Evolutionary conservation across 148 eudicot genomes (phyloP).

Genomic region (Camellia granthamiana): DNA sequence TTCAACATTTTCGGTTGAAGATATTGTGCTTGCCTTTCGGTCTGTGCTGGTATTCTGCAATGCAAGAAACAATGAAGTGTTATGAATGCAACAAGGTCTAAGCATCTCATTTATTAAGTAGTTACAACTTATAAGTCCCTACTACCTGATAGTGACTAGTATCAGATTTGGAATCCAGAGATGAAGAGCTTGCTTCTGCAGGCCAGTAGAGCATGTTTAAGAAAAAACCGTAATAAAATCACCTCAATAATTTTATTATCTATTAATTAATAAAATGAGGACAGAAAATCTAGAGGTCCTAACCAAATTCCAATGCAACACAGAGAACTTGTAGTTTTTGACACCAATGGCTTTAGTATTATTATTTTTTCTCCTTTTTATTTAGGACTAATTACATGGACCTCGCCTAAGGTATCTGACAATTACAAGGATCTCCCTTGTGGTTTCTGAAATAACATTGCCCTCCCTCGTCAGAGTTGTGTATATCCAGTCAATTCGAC

Average conservation of each 20-base stretch:
- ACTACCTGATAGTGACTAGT: slow-evolving; percentile 42
- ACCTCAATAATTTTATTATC: neutral
- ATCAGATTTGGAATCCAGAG: slow-evolving; percentile 33
- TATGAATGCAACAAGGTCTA: slow-evolving; percentile 7
- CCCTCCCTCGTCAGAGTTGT: too few relatives aligned
- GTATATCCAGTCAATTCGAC: neutral
- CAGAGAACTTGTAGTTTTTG: neutral
- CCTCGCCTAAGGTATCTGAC: too few relatives aligned
- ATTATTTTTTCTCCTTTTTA: neutral
- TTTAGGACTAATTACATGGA: neutral
- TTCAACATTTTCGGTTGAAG: slow-evolving; percentile 33
- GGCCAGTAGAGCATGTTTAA: slow-evolving; percentile 15
- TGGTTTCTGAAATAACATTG: too few relatives aligned
- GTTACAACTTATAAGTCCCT: neutral
- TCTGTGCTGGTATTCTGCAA: slow-evolving; percentile 44
- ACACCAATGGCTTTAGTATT: neutral
- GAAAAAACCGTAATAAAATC: neutral
- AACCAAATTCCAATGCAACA: slow-evolving; percentile 3
- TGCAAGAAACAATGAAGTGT: slow-evolving; percentile 18
- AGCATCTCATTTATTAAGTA: neutral
- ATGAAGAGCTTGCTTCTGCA: slow-evolving; percentile 56
- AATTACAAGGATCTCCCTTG: too few relatives aligned
- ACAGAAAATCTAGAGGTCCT: neutral
- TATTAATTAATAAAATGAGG: neutral
- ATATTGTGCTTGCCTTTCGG: slow-evolving; percentile 23